Conservation (phyloP, 257 asterid genomes). For the Solanum boliviense region DNA sequence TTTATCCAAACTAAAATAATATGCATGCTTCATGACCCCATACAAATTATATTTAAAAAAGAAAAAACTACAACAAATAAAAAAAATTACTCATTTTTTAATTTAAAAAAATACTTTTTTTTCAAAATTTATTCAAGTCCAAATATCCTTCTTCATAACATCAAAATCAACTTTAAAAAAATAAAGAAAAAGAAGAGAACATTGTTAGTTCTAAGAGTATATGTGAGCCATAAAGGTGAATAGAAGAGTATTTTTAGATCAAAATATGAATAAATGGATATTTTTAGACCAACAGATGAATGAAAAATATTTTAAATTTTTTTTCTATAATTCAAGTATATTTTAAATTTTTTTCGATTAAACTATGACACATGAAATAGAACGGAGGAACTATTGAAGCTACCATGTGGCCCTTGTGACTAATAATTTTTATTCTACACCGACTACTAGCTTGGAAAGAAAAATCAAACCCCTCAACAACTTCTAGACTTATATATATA, state of each 20-base stretch:
- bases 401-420: background rate
- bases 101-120: too few relatives aligned
- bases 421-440: background rate
- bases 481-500: background rate
- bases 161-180: too few relatives aligned
- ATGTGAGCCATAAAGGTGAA: background rate
- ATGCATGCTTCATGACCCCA: too few relatives aligned
- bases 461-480: background rate
- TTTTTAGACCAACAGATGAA: rapidly evolving
- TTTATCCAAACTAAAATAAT: too few relatives aligned
- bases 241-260: rapidly evolving
- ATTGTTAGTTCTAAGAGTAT: background rate
- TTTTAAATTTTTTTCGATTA: too few relatives aligned
- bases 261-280: rapidly evolving
- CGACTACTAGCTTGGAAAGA: background rate
- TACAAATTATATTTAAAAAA: too few relatives aligned
- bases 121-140: too few relatives aligned
- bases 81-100: too few relatives aligned
- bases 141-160: too few relatives aligned
- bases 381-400: background rate
- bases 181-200: too few relatives aligned
- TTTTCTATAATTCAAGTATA: rapidly evolving
- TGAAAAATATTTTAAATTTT: rapidly evolving
- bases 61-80: too few relatives aligned
- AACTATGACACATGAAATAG: background rate